phyloP scores from a whole-genome alignment of 2,329 filamentous ascomycete genomes.

The Paraphaeosphaeria minitans region DNA sequence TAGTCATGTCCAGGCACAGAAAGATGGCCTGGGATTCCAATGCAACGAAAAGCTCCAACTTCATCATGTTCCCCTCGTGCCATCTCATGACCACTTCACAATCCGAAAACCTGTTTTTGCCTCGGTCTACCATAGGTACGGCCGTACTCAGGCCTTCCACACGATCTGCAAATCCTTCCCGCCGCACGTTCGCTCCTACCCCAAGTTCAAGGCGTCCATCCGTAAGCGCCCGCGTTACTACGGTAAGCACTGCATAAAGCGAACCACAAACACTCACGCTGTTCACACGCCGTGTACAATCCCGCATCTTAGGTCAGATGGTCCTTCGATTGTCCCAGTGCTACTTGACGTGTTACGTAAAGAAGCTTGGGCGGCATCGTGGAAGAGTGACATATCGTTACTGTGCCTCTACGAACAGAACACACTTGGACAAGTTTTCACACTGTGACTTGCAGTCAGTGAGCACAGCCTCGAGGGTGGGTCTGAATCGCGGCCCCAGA shows the following conservation, averaged over 20 bases:
- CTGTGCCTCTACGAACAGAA: background rate
- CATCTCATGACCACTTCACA: background rate
- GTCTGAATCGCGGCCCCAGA: background rate
- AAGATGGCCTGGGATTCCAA: background rate
- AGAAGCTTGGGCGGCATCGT: background rate
- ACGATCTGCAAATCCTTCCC: background rate
- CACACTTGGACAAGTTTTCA: background rate
- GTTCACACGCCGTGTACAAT: background rate
- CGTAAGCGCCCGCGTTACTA: background rate
- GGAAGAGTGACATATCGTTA: background rate
- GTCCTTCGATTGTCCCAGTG: background rate
- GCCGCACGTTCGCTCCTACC: background rate
- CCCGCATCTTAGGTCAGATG: slow-evolving; percentile 3
- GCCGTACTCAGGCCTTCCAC: background rate
- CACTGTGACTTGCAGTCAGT: background rate
- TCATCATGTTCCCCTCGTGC: background rate
- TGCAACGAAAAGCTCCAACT: background rate
- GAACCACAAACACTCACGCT: background rate
- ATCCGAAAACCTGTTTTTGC: background rate
- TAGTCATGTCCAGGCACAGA: too few relatives aligned
- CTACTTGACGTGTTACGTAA: background rate
- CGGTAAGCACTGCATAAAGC: background rate
- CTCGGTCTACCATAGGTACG: background rate
- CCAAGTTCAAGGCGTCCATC: background rate
- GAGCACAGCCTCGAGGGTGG: background rate